Base-by-base conservation (phyloP, 345 rosid genomes). In the Brassica incana region DNA sequence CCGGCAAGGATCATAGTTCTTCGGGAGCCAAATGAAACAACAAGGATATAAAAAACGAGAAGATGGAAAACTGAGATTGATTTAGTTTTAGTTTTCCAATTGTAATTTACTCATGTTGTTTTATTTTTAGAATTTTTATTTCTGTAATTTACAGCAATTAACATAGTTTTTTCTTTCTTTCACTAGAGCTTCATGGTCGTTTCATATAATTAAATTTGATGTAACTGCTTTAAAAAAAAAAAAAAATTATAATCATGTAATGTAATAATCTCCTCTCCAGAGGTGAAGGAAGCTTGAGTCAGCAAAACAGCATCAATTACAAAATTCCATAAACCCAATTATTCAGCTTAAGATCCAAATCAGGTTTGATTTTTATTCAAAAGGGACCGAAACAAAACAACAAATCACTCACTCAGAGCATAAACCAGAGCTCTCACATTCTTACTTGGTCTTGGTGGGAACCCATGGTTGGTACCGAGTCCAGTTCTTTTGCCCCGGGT, bases 401-500 rank as follows among this genome's bases (percentile, higher is more conserved):
- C 70, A 79, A 60, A 67, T 67, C 63, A 67, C 61, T 72, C 73
- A 0, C 78, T 23, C 77, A 16, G 68, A 58, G 62, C 50, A 58
- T 32, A 32, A 74, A 67, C 54, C 59, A 74, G 1, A 63, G 20
- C 23, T 25, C 15, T 35, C 68, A 75, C 59, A 70, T 40, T 69
- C 72, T 81, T 85, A 87, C 84, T 86, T 73, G 20, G 87, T 32
- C 85, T 91, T 91, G 54, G 90, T 23, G 25, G 98, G 98, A 69
- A 85, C 84, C 99, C 99, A 95, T 27, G 98, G 71, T 84, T 93
- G 96, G 84, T 90, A 93, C 70, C 97, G 89, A 59, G 98, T 90
- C 99, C 98, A 95, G 80, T 93, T 84, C 83, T 89, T 91, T 85
- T 95, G 97, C 35, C 87, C 88, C n/a, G 97, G 97, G 82, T 95